Evolutionary conservation across 2,329 filamentous ascomycete species (phyloP).

Genomic region (Periconia sp.): DNA sequence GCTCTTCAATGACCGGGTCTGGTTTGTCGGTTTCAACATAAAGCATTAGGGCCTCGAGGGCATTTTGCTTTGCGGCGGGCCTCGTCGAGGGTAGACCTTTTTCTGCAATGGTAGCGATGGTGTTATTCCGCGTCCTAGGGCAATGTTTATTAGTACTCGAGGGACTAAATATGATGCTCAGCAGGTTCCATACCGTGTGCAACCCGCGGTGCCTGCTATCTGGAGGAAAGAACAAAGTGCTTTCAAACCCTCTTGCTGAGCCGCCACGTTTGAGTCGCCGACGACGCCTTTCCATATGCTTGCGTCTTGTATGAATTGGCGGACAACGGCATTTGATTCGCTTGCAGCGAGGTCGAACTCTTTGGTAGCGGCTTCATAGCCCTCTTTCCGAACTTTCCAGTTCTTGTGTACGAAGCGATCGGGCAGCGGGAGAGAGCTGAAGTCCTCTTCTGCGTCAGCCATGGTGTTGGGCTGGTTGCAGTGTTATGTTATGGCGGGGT

Average conservation of each 20-base stretch:
- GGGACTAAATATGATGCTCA: background rate
- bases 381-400: constrained; percentile 97
- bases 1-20: constrained; percentile 85
- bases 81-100: constrained; percentile 89
- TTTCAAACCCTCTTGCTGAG: constrained; percentile 89
- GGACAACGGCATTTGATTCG: constrained; percentile 84
- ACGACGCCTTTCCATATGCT: constrained; percentile 91
- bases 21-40: constrained; percentile 90
- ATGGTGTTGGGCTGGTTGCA: constrained; percentile 54
- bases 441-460: constrained; percentile 85
- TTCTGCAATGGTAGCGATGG: constrained; percentile 81
- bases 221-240: constrained; percentile 92
- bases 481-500: constrained; percentile 12
- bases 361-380: constrained; percentile 90
- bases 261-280: constrained; percentile 93
- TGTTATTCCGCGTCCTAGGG: constrained; percentile 72
- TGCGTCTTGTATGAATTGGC: constrained; percentile 84
- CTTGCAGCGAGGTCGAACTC: constrained; percentile 84
- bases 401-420: constrained; percentile 89
- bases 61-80: constrained; percentile 84
- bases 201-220: constrained; percentile 81
- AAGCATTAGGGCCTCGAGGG: constrained; percentile 84
- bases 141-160: constrained; percentile 22
- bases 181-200: constrained; percentile 67
- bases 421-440: constrained; percentile 73